These are phyloP conservation scores for Cordyceps farinosa DNA, from an alignment of 2,329 filamentous ascomycete species.

Conservation along the genomic window DNA sequence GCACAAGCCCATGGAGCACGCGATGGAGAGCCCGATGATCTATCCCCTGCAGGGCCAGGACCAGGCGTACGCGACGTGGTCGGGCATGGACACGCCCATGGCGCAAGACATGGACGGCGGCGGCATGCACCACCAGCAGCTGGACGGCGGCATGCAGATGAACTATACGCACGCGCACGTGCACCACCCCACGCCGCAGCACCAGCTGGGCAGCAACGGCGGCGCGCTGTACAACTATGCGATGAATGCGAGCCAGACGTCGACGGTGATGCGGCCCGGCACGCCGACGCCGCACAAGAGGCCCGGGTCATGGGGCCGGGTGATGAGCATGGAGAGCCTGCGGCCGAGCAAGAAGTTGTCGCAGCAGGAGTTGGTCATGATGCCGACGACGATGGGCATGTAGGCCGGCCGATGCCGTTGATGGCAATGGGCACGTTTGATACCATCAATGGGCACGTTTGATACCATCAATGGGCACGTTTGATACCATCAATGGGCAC, in stretches of 20 bases:
- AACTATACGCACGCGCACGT: slow-evolving; percentile 14
- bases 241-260: slow-evolving; percentile 25
- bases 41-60: slow-evolving; percentile 19
- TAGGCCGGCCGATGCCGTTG: slow-evolving; percentile 12
- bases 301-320: slow-evolving; percentile 37
- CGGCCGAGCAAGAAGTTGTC: slow-evolving; percentile 35
- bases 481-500: too few relatives aligned
- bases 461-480: too few relatives aligned
- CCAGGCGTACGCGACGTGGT: slow-evolving; percentile 11
- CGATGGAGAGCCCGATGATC: slow-evolving; percentile 19
- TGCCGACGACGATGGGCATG: slow-evolving; percentile 27
- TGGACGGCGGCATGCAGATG: slow-evolving; percentile 16
- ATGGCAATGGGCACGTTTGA: too few relatives aligned
- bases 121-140: slow-evolving; percentile 10
- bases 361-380: slow-evolving; percentile 26
- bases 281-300: slow-evolving; percentile 38
- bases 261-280: slow-evolving; percentile 32
- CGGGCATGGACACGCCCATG: slow-evolving; percentile 12
- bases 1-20: slow-evolving; percentile 30
- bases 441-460: too few relatives aligned
- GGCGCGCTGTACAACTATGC: slow-evolving; percentile 14
- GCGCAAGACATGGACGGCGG: slow-evolving; percentile 11
- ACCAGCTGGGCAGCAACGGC: slow-evolving; percentile 8
- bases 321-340: slow-evolving; percentile 36
- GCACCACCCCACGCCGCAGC: slow-evolving; percentile 4